Evolutionary conservation across 768 basidiomycete species (phyloP).

Genomic region (Scleroderma citrinum): DNA sequence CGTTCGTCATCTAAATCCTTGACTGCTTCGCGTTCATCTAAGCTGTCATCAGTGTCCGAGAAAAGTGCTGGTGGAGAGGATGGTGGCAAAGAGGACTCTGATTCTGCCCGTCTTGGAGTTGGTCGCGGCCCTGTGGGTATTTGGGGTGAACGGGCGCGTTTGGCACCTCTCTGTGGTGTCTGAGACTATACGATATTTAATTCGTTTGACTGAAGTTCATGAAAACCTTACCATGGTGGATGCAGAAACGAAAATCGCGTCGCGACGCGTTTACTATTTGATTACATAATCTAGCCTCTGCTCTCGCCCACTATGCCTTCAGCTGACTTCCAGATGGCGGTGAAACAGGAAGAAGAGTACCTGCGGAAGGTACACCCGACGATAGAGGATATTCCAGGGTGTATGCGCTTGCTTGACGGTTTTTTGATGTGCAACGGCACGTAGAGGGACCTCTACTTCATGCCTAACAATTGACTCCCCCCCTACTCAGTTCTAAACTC

Average conservation of each 20-base stretch:
- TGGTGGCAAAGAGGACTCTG: slow-evolving; percentile 76
- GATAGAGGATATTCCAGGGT: slow-evolving; percentile 74
- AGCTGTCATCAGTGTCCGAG: slow-evolving; percentile 79
- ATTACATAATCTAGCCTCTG: no score
- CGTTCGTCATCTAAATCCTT: slow-evolving; percentile 56
- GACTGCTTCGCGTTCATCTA: slow-evolving; percentile 66
- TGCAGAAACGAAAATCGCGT: slow-evolving; percentile 31
- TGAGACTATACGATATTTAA: slow-evolving; percentile 24
- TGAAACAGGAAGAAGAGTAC: slow-evolving; percentile 65
- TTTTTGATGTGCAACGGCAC: slow-evolving; percentile 68
- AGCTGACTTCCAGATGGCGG: slow-evolving; percentile 47
- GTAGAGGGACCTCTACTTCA: slow-evolving; percentile 7
- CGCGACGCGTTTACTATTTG: slow-evolving; percentile 37
- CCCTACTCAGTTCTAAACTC: slow-evolving; percentile 56
- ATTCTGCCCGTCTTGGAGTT: slow-evolving; percentile 46
- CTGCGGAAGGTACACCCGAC: slow-evolving; percentile 66
- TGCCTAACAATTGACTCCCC: slow-evolving; percentile 5
- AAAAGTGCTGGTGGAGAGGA: slow-evolving; percentile 81
- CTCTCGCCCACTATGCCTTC: slow-evolving; percentile 24
- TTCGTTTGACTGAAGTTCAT: not conserved
- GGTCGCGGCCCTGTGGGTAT: slow-evolving; percentile 39
- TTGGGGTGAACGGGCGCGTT: slow-evolving; percentile 58
- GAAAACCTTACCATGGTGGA: slow-evolving; percentile 34
- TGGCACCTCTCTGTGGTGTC: slow-evolving; percentile 50
- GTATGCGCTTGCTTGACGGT: slow-evolving; percentile 68